phyloP scores from a whole-genome alignment of 257 asterid species.

The Solanum paucissectum region DNA sequence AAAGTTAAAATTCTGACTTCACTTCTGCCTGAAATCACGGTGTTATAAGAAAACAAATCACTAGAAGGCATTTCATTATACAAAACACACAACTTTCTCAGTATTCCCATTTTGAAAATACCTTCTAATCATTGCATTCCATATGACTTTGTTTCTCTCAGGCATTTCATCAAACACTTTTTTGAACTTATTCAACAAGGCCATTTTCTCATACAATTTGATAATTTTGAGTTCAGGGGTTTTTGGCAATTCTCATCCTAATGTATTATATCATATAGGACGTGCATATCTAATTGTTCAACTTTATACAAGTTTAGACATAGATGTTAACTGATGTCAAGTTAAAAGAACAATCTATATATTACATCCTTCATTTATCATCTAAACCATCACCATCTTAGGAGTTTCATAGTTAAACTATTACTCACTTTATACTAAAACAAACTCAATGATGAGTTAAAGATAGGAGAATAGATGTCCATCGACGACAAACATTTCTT shows the following conservation, averaged over 20 bases:
- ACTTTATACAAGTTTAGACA: no score
- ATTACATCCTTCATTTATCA: no score
- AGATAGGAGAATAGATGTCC: not conserved
- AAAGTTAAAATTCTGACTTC: not conserved
- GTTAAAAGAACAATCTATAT: no score
- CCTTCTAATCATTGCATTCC: conserved; percentile 47
- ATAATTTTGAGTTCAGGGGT: conserved; percentile 21
- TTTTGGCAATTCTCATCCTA: not conserved
- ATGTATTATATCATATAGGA: no score
- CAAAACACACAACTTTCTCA: conserved; percentile 20
- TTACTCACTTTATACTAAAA: no score
- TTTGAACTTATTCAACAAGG: no score
- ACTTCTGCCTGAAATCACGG: conserved; percentile 36
- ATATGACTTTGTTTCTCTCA: conserved; percentile 20
- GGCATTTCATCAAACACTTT: conserved; percentile 34
- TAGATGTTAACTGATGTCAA: no score
- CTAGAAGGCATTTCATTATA: conserved; percentile 27
- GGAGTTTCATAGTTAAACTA: no score
- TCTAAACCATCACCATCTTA: no score
- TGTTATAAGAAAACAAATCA: conserved; percentile 52
- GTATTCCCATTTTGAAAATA: conserved; percentile 35
- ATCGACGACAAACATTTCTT: no score
- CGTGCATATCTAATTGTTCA: no score
- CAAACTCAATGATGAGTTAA: not conserved
- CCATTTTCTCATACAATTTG: conserved; percentile 1